Percentiles rank a stretch among this genome's conserved stretches.
Conservation (phyloP, 2,329 filamentous ascomycete species). For the Diaporthe sp. region DNA sequence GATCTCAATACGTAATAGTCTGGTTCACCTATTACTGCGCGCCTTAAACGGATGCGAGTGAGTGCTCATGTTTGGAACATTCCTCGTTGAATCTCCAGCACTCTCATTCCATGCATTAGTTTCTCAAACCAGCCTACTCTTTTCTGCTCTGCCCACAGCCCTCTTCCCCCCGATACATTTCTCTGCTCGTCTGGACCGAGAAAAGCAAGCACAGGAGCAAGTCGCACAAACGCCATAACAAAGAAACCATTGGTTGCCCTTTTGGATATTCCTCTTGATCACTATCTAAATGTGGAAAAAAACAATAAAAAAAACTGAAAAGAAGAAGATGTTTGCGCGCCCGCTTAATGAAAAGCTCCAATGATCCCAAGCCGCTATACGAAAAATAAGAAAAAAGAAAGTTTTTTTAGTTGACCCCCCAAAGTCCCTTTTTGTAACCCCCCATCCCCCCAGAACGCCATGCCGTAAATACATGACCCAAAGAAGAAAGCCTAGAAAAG, state of each 20-base stretch:
- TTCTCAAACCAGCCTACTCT: background rate
- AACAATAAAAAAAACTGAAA: background rate
- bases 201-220: background rate
- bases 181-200: background rate
- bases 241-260: slow-evolving; percentile 4
- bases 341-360: slow-evolving; percentile 5
- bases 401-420: background rate
- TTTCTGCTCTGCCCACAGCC: background rate
- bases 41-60: background rate
- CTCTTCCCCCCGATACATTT: background rate
- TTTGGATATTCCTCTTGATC: background rate
- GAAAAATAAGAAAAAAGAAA: background rate
- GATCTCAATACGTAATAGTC: background rate
- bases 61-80: background rate
- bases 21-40: background rate
- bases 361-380: background rate
- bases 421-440: background rate
- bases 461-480: background rate
- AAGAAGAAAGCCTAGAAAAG: background rate
- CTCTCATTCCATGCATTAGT: no score
- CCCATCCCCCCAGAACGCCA: background rate
- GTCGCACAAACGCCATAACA: background rate
- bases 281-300: background rate
- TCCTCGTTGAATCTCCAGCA: background rate
- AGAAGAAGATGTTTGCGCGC: background rate